A percentile compares a stretch with the other conserved stretches of the same genome.
Evolutionary conservation across 2,329 filamentous ascomycete genomes (phyloP).

Genomic region (Calycina marina): DNA sequence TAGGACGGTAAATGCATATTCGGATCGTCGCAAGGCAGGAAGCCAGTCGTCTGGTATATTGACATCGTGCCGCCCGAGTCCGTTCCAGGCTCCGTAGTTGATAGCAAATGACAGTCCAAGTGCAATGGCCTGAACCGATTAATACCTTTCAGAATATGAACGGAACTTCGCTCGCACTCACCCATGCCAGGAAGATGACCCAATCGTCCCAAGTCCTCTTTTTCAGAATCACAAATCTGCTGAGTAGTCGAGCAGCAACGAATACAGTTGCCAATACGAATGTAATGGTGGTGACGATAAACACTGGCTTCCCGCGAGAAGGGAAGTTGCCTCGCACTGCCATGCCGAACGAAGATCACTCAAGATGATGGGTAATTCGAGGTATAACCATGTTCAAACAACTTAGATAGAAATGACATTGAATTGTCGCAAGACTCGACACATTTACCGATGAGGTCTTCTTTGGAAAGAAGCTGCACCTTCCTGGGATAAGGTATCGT

Average conservation of each 20-base stretch:
- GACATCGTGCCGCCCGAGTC: slow-evolving; percentile 52
- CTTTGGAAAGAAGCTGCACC: too few species aligned
- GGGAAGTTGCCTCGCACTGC: background rate
- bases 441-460: too few species aligned
- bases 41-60: slow-evolving; percentile 39
- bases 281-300: slow-evolving; percentile 56
- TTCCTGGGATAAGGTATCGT: background rate
- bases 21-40: slow-evolving; percentile 37
- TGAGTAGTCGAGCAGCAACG: slow-evolving; percentile 59
- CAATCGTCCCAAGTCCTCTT: slow-evolving; percentile 65
- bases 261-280: slow-evolving; percentile 59
- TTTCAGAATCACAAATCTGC: slow-evolving; percentile 57
- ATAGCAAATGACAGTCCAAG: slow-evolving; percentile 55
- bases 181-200: slow-evolving; percentile 68
- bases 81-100: slow-evolving; percentile 45
- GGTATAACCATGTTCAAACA: too few species aligned
- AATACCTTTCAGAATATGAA: background rate
- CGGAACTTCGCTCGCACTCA: slow-evolving; percentile 17
- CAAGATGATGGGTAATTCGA: too few species aligned
- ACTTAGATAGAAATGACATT: too few species aligned
- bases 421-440: too few species aligned
- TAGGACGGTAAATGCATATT: slow-evolving; percentile 51
- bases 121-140: slow-evolving; percentile 31
- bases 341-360: slow-evolving; percentile 1
- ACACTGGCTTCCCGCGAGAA: slow-evolving; percentile 38